Conservation (phyloP, 306 rosid genomes). For the Oemleria cerasiformis region DNA sequence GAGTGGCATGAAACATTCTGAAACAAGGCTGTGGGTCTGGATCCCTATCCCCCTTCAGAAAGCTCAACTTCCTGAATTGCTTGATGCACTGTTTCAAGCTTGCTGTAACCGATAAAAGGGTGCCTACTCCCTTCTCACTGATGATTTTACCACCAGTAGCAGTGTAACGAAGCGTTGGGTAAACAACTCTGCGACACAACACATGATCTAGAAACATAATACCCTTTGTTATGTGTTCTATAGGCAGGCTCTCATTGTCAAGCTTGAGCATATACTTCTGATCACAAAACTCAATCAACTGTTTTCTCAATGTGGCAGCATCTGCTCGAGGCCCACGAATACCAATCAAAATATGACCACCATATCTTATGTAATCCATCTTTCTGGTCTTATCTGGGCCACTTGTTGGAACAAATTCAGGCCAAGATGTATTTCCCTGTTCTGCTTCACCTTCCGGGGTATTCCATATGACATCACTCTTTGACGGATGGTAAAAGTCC, state of each 20-base stretch:
- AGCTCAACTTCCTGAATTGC: constrained; percentile 80
- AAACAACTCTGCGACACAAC: constrained; percentile 86
- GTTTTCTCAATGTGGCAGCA: constrained; percentile 76
- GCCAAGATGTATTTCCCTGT: constrained; percentile 97
- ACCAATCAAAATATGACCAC: constrained; percentile 89
- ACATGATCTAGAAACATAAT: constrained; percentile 95
- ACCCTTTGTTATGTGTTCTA: constrained; percentile 95
- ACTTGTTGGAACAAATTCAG: constrained; percentile 95
- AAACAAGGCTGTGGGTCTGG: constrained; percentile 99
- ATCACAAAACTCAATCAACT: constrained; percentile 88
- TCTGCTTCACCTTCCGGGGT: constrained; percentile 73
- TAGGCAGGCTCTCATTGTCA: constrained; percentile 89
- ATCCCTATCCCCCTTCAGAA: constrained; percentile 90
- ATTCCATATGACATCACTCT: constrained; percentile 98
- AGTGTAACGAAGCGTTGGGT: constrained; percentile 93
- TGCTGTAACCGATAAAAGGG: constrained; percentile 88
- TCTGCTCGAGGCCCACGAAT: constrained; percentile 92
- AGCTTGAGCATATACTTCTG: constrained; percentile 85
- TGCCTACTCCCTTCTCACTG: constrained; percentile 95
- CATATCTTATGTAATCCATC: constrained; percentile 80
- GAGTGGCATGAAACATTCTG: constrained; percentile 98
- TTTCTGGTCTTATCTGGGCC: constrained; percentile 97
- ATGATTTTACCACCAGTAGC: constrained; percentile 94
- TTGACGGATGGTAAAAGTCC: constrained; percentile 81
- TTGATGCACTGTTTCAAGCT: constrained; percentile 90